phyloP scores from a whole-genome alignment of 768 basidiomycete species.

The Panaeolus papilionaceus region DNA sequence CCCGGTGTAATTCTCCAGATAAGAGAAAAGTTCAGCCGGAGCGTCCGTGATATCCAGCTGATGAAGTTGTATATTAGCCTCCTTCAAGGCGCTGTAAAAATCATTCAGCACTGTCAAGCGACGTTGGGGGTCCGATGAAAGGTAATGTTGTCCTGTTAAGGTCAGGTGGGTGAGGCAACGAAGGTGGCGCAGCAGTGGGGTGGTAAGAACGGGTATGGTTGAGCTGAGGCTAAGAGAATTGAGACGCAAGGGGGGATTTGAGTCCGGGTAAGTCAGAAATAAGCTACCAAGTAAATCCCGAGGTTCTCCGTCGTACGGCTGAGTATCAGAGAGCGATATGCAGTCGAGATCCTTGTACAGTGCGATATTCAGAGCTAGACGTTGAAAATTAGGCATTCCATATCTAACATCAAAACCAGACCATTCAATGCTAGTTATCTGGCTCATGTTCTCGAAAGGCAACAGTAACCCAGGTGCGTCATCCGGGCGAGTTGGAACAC shows the following conservation, averaged over 20 bases:
- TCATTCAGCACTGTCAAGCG: not conserved
- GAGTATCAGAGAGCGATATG: not conserved
- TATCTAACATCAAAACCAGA: not conserved
- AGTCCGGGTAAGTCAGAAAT: not conserved
- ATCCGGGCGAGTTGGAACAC: not conserved
- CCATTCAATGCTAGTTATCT: not conserved
- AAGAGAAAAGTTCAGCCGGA: not conserved
- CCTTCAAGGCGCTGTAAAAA: not conserved
- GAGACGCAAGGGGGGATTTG: not conserved
- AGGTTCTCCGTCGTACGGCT: not conserved
- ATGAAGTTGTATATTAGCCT: not conserved
- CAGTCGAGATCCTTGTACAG: not conserved
- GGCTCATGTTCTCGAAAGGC: not conserved
- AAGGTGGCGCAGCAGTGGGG: not conserved
- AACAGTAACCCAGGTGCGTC: not conserved
- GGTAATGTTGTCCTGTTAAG: not conserved
- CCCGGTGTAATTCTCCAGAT: slow-evolving; percentile 1
- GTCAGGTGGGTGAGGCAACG: not conserved
- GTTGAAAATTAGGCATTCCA: not conserved
- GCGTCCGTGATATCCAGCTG: not conserved
- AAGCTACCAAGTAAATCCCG: not conserved
- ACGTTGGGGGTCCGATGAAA: not conserved
- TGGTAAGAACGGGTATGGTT: not conserved
- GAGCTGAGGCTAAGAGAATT: not conserved
- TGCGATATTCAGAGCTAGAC: not conserved